phyloP scores from a whole-genome alignment of 192 early-diverging fungal species.

The Coemansia erecta region DNA sequence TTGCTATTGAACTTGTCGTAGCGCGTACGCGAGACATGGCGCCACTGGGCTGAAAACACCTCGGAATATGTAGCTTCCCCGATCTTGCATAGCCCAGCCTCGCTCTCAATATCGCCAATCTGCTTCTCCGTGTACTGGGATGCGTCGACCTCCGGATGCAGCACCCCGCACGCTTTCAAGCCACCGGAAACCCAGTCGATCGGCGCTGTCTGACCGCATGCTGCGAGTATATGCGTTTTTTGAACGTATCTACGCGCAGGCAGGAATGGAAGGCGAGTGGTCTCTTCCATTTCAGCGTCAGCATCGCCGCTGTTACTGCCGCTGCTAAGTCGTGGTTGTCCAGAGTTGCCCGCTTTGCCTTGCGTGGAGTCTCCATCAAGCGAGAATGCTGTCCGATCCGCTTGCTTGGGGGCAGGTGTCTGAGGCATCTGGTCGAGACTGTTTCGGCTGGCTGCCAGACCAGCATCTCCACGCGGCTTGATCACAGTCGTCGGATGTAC shows the following conservation, averaged over 20 bases:
- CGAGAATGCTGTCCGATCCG: too few species aligned
- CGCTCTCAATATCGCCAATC: constrained; percentile 43
- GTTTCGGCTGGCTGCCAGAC: neutral
- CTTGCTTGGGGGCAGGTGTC: neutral
- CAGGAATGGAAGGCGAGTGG: constrained; percentile 41
- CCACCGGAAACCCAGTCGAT: constrained; percentile 50
- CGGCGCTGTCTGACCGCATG: constrained; percentile 49
- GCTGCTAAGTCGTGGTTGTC: constrained; percentile 14
- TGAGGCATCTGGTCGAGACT: neutral
- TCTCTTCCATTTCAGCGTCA: constrained; percentile 43
- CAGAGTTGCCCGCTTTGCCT: neutral
- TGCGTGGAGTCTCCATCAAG: too few species aligned
- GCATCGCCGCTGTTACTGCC: constrained; percentile 13
- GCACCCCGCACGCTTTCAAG: constrained; percentile 40
- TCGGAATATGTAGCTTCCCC: constrained; percentile 87
- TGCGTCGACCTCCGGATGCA: constrained; percentile 29
- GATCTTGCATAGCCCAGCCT: constrained; percentile 61
- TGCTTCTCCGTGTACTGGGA: constrained; percentile 17
- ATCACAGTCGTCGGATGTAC: constrained; percentile 18
- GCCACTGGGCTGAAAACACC: constrained; percentile 63
- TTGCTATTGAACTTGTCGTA: constrained; percentile 50
- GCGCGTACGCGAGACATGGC: constrained; percentile 38
- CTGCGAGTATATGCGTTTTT: constrained; percentile 46
- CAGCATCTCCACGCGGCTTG: neutral
- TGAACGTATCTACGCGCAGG: constrained; percentile 49